A percentile compares a stretch with the other conserved stretches of the same genome.
Evolutionary conservation across 495 filamentous ascomycete genomes (phyloP).

Genomic region (Tuber borchii): DNA sequence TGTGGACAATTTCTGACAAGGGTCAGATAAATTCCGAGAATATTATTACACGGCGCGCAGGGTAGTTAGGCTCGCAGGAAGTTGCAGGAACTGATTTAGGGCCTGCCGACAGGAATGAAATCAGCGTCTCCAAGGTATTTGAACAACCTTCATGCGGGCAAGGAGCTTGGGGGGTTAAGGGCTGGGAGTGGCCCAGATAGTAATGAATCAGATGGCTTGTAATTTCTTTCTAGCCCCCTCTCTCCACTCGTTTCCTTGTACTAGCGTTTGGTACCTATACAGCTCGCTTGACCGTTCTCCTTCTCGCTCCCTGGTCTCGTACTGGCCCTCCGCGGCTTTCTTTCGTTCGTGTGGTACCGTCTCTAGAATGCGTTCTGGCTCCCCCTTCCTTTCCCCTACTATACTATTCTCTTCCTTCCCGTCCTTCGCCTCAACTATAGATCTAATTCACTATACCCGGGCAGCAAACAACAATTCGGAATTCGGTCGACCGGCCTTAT

Average conservation of each 20-base stretch:
- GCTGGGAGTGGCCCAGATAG: not conserved
- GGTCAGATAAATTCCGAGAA: slow-evolving; percentile 24
- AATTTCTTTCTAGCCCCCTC: not conserved
- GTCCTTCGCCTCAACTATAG: not conserved
- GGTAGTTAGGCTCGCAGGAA: slow-evolving; percentile 20
- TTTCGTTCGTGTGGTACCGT: not conserved
- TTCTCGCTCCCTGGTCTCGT: not conserved
- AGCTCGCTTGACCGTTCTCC: not conserved
- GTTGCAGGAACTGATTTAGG: slow-evolving; percentile 25
- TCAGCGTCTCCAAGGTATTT: slow-evolving; percentile 32
- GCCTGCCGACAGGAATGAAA: slow-evolving; percentile 35
- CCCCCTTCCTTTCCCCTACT: not conserved
- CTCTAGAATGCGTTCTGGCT: not conserved
- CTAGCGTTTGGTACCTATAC: not conserved
- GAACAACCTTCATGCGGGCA: slow-evolving; percentile 34
- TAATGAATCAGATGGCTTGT: not conserved
- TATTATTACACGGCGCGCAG: slow-evolving; percentile 27
- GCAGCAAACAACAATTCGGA: not conserved
- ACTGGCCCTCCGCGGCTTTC: not conserved
- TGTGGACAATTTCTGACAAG: slow-evolving; percentile 23
- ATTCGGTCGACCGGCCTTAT: not conserved
- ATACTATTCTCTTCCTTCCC: not conserved
- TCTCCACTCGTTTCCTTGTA: not conserved
- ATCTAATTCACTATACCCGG: not conserved
- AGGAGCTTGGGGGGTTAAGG: slow-evolving; percentile 3